phyloP scores from a whole-genome alignment of 257 asterid genomes.

The Gentiana dahurica region DNA sequence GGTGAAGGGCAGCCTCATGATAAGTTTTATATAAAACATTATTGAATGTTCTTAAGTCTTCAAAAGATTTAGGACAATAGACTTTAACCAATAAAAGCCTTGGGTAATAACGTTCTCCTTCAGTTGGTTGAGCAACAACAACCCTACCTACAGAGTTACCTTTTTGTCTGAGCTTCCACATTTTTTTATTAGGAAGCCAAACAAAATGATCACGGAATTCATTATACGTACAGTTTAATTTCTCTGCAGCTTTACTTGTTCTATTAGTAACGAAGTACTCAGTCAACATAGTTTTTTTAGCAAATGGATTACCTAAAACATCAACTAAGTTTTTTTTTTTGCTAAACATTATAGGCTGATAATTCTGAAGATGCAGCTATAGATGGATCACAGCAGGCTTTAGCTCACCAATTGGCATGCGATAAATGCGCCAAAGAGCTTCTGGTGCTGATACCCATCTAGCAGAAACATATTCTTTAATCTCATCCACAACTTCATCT shows the following conservation, averaged over 20 bases:
- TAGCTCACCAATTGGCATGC: not conserved
- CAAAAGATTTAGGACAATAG: not conserved
- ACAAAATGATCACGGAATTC: not conserved
- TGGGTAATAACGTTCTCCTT: not conserved
- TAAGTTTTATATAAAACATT: no score
- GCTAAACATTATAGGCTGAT: not conserved
- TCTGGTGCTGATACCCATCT: not conserved
- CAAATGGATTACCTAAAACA: not conserved
- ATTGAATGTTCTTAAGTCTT: not conserved
- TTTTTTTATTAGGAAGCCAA: no score
- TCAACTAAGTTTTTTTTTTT: not conserved
- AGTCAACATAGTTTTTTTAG: not conserved
- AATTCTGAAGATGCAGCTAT: not conserved
- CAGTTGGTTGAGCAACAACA: not conserved
- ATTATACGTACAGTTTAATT: not conserved
- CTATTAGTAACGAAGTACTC: not conserved
- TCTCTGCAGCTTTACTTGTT: not conserved
- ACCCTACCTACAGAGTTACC: not conserved
- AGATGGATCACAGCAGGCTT: no score
- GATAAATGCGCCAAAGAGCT: not conserved
- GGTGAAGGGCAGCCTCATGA: not conserved
- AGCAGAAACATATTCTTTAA: not conserved
- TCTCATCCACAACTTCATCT: not conserved
- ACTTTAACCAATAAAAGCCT: not conserved
- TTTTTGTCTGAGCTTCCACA: not conserved